A percentile compares a stretch with the other conserved stretches of the same genome.
Evolutionary conservation across 495 filamentous ascomycete species (phyloP).

Genomic region (Daldinia loculata): DNA sequence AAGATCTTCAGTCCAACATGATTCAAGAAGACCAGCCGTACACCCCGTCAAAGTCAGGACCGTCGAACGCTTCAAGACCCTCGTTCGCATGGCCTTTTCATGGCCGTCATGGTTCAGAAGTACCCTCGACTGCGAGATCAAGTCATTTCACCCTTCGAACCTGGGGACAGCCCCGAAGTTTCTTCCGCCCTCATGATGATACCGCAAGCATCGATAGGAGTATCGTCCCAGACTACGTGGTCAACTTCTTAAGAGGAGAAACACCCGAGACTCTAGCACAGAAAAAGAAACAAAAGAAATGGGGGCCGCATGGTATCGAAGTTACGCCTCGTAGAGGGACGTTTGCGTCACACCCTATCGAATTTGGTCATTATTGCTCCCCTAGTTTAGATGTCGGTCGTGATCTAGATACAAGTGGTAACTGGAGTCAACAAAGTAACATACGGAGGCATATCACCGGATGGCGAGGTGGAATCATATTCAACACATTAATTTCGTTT

Average conservation of each 20-base stretch:
- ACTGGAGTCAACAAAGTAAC: constrained; percentile 35
- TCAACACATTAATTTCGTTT: constrained; percentile 49
- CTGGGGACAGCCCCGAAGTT: constrained; percentile 42
- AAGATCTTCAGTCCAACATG: constrained; percentile 25
- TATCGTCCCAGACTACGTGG: constrained; percentile 57
- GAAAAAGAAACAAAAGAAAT: constrained; percentile 51
- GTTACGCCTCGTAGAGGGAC: constrained; percentile 42
- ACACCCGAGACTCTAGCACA: constrained; percentile 54
- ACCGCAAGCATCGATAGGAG: constrained; percentile 47
- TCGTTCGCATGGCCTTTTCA: constrained; percentile 48
- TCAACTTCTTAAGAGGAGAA: constrained; percentile 56
- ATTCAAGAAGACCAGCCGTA: constrained; percentile 28
- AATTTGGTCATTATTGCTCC: constrained; percentile 45
- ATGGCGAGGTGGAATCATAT: constrained; percentile 54
- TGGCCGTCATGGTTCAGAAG: constrained; percentile 38
- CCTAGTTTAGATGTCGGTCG: constrained; percentile 13
- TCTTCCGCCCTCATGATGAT: constrained; percentile 42
- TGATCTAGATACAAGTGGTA: constrained; percentile 29
- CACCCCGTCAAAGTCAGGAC: constrained; percentile 34
- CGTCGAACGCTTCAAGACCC: constrained; percentile 29
- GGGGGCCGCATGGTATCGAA: constrained; percentile 46
- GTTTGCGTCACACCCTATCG: constrained; percentile 47
- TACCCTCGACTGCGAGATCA: constrained; percentile 40
- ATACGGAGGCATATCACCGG: constrained; percentile 42
- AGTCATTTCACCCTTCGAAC: constrained; percentile 44